phyloP scores from a whole-genome alignment of 805 yeast species.

The Nakazawaea peltata region DNA sequence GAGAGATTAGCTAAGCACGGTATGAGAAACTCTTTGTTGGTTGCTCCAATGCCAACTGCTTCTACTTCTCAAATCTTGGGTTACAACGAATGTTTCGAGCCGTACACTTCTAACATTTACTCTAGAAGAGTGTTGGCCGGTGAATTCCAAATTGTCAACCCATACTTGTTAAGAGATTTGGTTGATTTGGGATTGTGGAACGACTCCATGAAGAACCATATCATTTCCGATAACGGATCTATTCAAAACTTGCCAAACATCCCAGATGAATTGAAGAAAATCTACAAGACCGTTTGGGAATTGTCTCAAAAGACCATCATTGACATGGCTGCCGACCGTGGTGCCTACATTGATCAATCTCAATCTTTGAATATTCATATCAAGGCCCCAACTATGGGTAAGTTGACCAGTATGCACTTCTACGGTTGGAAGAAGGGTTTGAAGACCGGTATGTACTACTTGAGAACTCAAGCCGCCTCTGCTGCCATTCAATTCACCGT shows the following conservation, averaged over 20 bases:
- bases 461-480: constrained; percentile 95
- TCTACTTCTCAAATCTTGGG: constrained; percentile 95
- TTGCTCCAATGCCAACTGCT: constrained; percentile 98
- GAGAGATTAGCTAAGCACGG: constrained; percentile 54
- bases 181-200: constrained; percentile 81
- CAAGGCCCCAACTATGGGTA: constrained; percentile 90
- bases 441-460: constrained; percentile 97
- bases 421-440: constrained; percentile 98
- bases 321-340: constrained; percentile 79
- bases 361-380: constrained; percentile 89
- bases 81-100: constrained; percentile 93
- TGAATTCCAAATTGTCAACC: constrained; percentile 89
- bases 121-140: constrained; percentile 88
- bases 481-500: constrained; percentile 92
- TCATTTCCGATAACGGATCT: constrained; percentile 77
- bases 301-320: constrained; percentile 77
- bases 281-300: constrained; percentile 98
- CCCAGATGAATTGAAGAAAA: constrained; percentile 63
- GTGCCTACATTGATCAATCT: constrained; percentile 78
- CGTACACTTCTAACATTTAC: constrained; percentile 88
- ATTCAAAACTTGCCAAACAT: constrained; percentile 67
- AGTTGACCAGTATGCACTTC: constrained; percentile 95
- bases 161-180: constrained; percentile 74
- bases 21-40: constrained; percentile 75
- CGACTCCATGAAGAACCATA: constrained; percentile 66